phyloP scores from a whole-genome alignment of 768 basidiomycete species.

The Rhodosporidiobolus sp. region DNA sequence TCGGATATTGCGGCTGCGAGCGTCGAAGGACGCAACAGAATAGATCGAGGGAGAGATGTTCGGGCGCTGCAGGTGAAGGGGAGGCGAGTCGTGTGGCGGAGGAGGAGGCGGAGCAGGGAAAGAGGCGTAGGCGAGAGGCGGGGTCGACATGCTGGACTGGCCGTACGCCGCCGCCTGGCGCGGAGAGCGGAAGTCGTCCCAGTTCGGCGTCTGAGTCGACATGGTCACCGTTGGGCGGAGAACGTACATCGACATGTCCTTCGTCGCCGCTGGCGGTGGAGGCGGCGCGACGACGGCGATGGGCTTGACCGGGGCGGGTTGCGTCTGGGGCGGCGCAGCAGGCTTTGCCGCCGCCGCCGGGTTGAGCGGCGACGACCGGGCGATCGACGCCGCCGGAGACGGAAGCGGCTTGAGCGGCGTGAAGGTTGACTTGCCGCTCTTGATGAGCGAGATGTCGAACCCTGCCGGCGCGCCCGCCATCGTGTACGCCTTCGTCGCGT shows the following conservation, averaged over 20 bases:
- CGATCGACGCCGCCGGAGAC: neutral
- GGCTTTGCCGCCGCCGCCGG: neutral
- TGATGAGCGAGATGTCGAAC: neutral
- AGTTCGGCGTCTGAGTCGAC: conserved; percentile 30
- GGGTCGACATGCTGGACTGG: neutral
- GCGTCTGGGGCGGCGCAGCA: neutral
- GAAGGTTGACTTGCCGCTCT: neutral
- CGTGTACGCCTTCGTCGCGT: conserved; percentile 3
- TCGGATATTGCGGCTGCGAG: neutral
- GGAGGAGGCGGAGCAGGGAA: conserved; percentile 11
- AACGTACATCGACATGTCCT: conserved; percentile 12
- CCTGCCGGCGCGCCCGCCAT: neutral
- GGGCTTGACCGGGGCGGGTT: neutral
- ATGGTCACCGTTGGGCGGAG: conserved; percentile 18
- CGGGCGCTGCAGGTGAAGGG: neutral
- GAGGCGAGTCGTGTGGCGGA: conserved; percentile 6
- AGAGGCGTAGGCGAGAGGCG: conserved; percentile 12
- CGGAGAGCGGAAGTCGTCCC: neutral
- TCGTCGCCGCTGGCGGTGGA: neutral
- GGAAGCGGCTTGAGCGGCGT: conserved; percentile 10
- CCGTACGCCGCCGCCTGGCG: neutral
- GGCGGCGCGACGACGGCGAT: neutral
- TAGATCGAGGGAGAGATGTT: conserved; percentile 34
- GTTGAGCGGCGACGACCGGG: neutral
- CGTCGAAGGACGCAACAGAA: conserved; percentile 29